A percentile compares a stretch with the other conserved stretches of the same genome.
phyloP scores from a whole-genome alignment of 441 rosid genomes.

The Viola pubescens region DNA sequence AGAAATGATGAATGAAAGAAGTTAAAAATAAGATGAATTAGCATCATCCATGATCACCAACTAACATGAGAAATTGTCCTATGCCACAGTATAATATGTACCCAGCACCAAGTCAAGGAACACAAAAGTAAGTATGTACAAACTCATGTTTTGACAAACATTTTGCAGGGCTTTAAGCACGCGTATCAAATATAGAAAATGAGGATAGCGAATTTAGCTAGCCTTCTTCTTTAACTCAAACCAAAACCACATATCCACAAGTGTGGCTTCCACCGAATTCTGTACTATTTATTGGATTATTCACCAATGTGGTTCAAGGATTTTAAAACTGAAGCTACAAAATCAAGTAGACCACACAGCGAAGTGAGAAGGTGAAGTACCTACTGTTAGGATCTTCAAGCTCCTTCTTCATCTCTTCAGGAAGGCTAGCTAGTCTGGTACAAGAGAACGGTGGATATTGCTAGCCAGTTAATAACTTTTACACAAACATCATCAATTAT shows the following conservation, averaged over 20 bases:
- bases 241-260: not conserved
- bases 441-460: conserved; percentile 13
- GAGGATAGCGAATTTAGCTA: too few relatives aligned
- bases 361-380: conserved; percentile 21
- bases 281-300: not conserved
- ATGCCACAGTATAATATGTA: not conserved
- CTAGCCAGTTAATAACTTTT: conserved; percentile 4
- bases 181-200: not conserved
- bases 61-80: not conserved
- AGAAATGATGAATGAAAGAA: conserved; percentile 7
- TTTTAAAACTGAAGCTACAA: not conserved
- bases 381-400: conserved; percentile 89
- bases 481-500: conserved; percentile 3
- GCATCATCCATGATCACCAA: not conserved
- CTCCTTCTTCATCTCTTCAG: conserved; percentile 68
- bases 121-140: too few relatives aligned
- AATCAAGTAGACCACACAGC: not conserved
- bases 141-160: not conserved
- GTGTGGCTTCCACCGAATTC: not conserved
- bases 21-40: not conserved
- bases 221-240: too few relatives aligned
- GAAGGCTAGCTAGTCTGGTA: conserved; percentile 69
- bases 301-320: not conserved
- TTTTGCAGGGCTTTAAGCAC: not conserved
- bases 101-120: not conserved